These are phyloP conservation scores for Trichoderma asperellum DNA, from an alignment of 2,329 filamentous ascomycete genomes.

Conservation along the genomic window DNA sequence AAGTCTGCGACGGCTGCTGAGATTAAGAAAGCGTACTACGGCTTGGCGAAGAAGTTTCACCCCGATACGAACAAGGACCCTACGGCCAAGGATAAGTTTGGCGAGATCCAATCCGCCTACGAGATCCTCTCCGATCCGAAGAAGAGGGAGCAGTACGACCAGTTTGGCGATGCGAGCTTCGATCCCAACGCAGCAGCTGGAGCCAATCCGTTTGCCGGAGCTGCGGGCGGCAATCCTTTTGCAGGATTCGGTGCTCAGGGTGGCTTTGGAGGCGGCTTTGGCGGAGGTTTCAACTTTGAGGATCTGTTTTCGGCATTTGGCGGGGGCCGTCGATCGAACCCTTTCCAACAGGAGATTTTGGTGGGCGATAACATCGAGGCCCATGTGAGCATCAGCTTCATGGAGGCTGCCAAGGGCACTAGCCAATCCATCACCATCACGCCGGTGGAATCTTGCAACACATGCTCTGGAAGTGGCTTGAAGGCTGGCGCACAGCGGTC, in stretches of 20 bases:
- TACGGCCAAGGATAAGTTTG: slow-evolving; percentile 91
- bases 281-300: slow-evolving; percentile 89
- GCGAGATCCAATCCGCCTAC: slow-evolving; percentile 90
- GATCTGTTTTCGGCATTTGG: slow-evolving; percentile 91
- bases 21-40: slow-evolving; percentile 99
- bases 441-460: slow-evolving; percentile 78
- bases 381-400: slow-evolving; percentile 88
- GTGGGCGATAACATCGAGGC: slow-evolving; percentile 98
- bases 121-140: slow-evolving; percentile 90
- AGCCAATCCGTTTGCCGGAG: slow-evolving; percentile 65
- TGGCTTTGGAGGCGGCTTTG: slow-evolving; percentile 74
- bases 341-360: slow-evolving; percentile 77
- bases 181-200: slow-evolving; percentile 72
- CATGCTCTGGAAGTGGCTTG: slow-evolving; percentile 81
- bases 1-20: slow-evolving; percentile 81
- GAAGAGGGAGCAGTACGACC: slow-evolving; percentile 90
- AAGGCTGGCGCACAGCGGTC: slow-evolving; percentile 77
- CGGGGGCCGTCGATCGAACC: slow-evolving; percentile 59
- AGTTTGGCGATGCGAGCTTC: slow-evolving; percentile 86
- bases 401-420: slow-evolving; percentile 92
- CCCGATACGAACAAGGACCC: slow-evolving; percentile 97
- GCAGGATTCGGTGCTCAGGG: slow-evolving; percentile 60
- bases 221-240: slow-evolving; percentile 65
- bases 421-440: slow-evolving; percentile 86
- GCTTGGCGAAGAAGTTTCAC: slow-evolving; percentile 95